These are phyloP conservation scores for Acephala macrosclerotiorum DNA, from an alignment of 2,329 filamentous ascomycete genomes.

Conservation along the genomic window DNA sequence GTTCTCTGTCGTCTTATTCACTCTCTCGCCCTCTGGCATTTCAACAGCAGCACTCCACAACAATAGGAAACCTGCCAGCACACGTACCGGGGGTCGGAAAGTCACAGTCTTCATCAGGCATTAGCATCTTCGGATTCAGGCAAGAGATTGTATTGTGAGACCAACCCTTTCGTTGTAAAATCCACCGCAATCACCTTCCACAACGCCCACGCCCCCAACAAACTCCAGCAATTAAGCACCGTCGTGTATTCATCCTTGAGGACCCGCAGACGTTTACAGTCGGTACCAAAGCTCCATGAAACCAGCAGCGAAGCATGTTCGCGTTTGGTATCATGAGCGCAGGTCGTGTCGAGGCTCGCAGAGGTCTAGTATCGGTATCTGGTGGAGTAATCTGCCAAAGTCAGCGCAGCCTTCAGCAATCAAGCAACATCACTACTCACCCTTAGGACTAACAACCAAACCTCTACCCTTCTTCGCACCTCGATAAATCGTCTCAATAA, in stretches of 20 bases:
- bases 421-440: constrained; percentile 13
- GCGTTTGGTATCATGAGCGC: too few relatives aligned
- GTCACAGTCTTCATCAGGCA: constrained; percentile 30
- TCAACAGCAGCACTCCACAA: background rate
- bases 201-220: constrained; percentile 23
- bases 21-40: background rate
- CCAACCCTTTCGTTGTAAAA: constrained; percentile 44
- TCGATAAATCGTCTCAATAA: constrained; percentile 96
- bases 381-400: constrained; percentile 63
- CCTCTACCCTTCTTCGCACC: constrained; percentile 98
- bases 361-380: constrained; percentile 67
- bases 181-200: constrained; percentile 12
- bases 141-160: constrained; percentile 43
- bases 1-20: background rate
- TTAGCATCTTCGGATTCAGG: constrained; percentile 34
- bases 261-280: too few relatives aligned
- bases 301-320: background rate
- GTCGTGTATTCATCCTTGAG: too few relatives aligned
- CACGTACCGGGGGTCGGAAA: background rate
- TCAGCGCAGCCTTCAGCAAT: too few relatives aligned
- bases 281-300: background rate
- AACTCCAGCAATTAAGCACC: constrained; percentile 15
- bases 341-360: background rate
- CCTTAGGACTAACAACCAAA: constrained; percentile 96
- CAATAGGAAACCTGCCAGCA: background rate